Evolutionary conservation across 129 eudicot genomes (phyloP).

Genomic region (Chrysanthemum makinoi): DNA sequence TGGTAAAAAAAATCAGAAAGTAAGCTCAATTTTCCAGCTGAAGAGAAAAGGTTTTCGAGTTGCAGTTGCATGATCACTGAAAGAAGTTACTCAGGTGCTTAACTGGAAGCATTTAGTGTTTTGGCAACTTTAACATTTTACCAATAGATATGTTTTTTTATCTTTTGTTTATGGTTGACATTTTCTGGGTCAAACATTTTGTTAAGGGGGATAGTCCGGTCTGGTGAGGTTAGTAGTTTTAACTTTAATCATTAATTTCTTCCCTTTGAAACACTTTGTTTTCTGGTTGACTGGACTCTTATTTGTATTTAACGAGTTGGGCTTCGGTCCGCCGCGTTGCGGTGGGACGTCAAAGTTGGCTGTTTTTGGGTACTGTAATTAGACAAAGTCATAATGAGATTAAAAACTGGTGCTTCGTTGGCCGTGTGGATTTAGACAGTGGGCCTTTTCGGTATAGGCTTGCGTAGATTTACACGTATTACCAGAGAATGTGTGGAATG

Average conservation of each 20-base stretch:
- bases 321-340: no score
- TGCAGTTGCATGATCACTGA: slow-evolving; percentile 22
- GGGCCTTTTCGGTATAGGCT: no score
- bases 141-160: slow-evolving; percentile 22
- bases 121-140: slow-evolving; percentile 22
- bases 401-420: no score
- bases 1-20: slow-evolving; percentile 12
- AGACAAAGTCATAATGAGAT: no score
- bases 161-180: slow-evolving; percentile 6
- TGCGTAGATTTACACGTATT: no score
- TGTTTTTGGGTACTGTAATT: no score
- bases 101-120: slow-evolving; percentile 31
- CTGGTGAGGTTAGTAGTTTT: slow-evolving; percentile 9
- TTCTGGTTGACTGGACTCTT: slow-evolving; percentile 17
- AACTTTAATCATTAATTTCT: slow-evolving; percentile 14
- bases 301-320: slow-evolving; percentile 18
- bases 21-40: slow-evolving; percentile 5
- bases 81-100: slow-evolving; percentile 33
- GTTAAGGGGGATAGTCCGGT: slow-evolving; percentile 22
- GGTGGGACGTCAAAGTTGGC: no score
- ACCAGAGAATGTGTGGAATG: no score
- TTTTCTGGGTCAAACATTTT: slow-evolving; percentile 24
- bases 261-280: slow-evolving; percentile 18
- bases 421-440: no score
- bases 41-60: slow-evolving; percentile 17